Evolutionary conservation across 2,329 filamentous ascomycete species (phyloP).

Genomic region (Microascus cirrosus): DNA sequence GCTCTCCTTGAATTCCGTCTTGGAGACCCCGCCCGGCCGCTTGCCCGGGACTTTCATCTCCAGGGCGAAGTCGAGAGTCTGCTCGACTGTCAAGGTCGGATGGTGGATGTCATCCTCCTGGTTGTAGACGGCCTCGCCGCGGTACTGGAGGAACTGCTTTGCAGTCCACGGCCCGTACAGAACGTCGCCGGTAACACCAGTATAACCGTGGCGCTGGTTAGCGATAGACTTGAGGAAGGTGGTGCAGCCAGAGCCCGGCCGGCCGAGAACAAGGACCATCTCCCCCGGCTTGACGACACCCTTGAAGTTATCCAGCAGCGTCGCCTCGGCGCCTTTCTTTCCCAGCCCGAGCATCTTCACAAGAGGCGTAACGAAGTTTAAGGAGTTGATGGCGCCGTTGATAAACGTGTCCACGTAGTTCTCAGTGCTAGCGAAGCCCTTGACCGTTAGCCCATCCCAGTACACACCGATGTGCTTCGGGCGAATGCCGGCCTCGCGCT

Average conservation of each 20-base stretch:
- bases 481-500: slow-evolving; percentile 67
- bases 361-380: slow-evolving; percentile 60
- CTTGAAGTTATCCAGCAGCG: slow-evolving; percentile 62
- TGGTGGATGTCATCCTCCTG: slow-evolving; percentile 80
- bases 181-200: slow-evolving; percentile 54
- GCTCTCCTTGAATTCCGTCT: slow-evolving; percentile 63
- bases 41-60: slow-evolving; percentile 79
- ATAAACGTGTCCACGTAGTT: slow-evolving; percentile 69
- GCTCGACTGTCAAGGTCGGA: slow-evolving; percentile 74
- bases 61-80: slow-evolving; percentile 76
- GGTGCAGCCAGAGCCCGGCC: slow-evolving; percentile 62
- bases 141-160: slow-evolving; percentile 58
- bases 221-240: slow-evolving; percentile 59
- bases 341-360: slow-evolving; percentile 53
- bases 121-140: slow-evolving; percentile 78
- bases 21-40: slow-evolving; percentile 61
- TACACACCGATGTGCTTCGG: slow-evolving; percentile 70
- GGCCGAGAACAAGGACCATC: slow-evolving; percentile 76
- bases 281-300: slow-evolving; percentile 69
- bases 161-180: slow-evolving; percentile 64
- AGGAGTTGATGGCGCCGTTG: slow-evolving; percentile 63
- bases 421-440: slow-evolving; percentile 60
- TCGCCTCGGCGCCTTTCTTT: slow-evolving; percentile 58
- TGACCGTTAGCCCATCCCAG: slow-evolving; percentile 69
- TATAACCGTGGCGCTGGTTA: slow-evolving; percentile 51